Percentiles rank a stretch among this genome's conserved stretches.
Evolutionary conservation across 305 asterid species (phyloP).

Genomic region (Solanum hybrid): DNA sequence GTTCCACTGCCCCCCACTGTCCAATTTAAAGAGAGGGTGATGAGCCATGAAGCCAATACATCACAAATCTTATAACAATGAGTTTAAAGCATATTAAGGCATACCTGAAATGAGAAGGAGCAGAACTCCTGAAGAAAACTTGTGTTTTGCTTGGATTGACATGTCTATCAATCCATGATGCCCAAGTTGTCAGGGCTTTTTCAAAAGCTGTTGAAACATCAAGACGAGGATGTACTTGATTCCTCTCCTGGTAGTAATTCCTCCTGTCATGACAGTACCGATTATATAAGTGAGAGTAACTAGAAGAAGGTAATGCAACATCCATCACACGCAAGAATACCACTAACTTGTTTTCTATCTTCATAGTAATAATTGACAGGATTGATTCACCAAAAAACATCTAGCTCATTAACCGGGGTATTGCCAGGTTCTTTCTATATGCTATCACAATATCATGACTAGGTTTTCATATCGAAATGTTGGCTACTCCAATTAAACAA

Average conservation of each 20-base stretch:
- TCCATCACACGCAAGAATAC: background rate
- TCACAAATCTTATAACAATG: background rate
- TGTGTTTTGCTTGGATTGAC: slow-evolving; percentile 55
- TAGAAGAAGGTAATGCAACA: background rate
- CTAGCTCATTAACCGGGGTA: background rate
- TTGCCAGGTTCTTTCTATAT: background rate
- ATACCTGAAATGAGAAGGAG: slow-evolving; percentile 97
- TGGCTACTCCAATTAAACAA: background rate
- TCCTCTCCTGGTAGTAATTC: slow-evolving; percentile 78
- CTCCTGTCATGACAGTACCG: slow-evolving; percentile 28
- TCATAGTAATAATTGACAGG: background rate
- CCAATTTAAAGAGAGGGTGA: background rate
- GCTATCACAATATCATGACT: background rate
- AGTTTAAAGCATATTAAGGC: background rate
- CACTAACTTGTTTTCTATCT: background rate
- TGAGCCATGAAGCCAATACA: background rate
- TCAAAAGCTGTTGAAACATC: slow-evolving; percentile 57
- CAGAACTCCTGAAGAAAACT: slow-evolving; percentile 78
- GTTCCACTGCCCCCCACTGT: slow-evolving; percentile 84
- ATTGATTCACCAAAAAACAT: background rate
- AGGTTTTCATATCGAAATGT: background rate
- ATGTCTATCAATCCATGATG: slow-evolving; percentile 69
- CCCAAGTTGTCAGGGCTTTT: slow-evolving; percentile 73
- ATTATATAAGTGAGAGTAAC: background rate
- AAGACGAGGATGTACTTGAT: slow-evolving; percentile 60